Percentiles rank a stretch among this genome's conserved stretches.
These are phyloP conservation scores for Gamarada debralockiae DNA, from an alignment of 495 filamentous ascomycete species.

Conservation along the genomic window DNA sequence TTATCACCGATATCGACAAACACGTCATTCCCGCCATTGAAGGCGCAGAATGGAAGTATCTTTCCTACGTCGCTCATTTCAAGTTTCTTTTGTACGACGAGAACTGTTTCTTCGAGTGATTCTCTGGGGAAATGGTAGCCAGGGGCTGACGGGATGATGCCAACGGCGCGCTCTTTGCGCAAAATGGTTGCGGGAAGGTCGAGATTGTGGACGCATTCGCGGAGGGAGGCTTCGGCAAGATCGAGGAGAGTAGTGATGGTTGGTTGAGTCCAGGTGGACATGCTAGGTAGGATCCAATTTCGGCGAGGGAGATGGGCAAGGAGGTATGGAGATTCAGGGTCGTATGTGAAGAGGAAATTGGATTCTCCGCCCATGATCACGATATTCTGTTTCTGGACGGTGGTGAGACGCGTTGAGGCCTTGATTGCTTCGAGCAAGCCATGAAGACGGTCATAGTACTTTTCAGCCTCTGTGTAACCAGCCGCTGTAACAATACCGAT, in stretches of 20 bases:
- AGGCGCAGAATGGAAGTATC: constrained; percentile 89
- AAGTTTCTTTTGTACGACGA: constrained; percentile 87
- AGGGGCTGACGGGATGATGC: constrained; percentile 65
- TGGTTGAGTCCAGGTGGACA: constrained; percentile 76
- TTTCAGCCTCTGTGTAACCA: constrained; percentile 82
- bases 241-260: constrained; percentile 78
- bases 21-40: constrained; percentile 95
- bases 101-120: constrained; percentile 90
- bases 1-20: constrained; percentile 99
- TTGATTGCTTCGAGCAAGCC: constrained; percentile 84
- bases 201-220: constrained; percentile 73
- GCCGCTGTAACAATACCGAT: constrained; percentile 97
- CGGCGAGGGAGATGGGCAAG: constrained; percentile 60
- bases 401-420: constrained; percentile 51
- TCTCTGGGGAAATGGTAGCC: constrained; percentile 73
- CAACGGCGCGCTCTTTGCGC: constrained; percentile 90
- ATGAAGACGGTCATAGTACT: constrained; percentile 79
- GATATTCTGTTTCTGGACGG: constrained; percentile 65
- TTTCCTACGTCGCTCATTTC: constrained; percentile 70
- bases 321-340: constrained; percentile 45
- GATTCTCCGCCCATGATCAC: constrained; percentile 85
- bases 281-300: constrained; percentile 82
- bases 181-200: constrained; percentile 72
- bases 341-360: constrained; percentile 84
- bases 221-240: constrained; percentile 76